Evolutionary conservation across 495 filamentous ascomycete genomes (phyloP).

Genomic region (Neurospora sp.): DNA sequence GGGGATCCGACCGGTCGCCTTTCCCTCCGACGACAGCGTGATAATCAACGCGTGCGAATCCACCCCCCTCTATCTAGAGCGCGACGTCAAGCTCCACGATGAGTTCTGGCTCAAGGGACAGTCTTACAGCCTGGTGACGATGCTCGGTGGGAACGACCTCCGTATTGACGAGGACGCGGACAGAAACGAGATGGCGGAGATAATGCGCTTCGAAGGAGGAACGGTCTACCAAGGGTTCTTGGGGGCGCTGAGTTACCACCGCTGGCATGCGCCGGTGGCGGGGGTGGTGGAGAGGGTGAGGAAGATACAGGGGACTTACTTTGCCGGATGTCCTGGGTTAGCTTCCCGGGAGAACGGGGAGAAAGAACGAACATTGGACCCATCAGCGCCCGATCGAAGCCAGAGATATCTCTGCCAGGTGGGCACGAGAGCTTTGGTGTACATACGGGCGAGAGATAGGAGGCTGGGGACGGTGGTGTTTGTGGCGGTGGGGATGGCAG

Average conservation of each 20-base stretch:
- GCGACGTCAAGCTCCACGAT: constrained; percentile 14
- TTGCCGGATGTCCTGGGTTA: background rate
- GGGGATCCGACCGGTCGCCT: constrained; percentile 26
- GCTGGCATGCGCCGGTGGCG: constrained; percentile 36
- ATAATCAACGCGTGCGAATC: constrained; percentile 33
- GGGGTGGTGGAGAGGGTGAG: constrained; percentile 24
- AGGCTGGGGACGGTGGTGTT: background rate
- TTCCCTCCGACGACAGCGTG: constrained; percentile 18
- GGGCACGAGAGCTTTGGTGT: background rate
- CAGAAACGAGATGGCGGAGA: no score
- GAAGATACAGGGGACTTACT: constrained; percentile 26
- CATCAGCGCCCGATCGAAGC: background rate
- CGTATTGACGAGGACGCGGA: no score
- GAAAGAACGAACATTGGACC: no score
- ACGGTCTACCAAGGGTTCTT: constrained; percentile 34
- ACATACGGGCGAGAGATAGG: background rate
- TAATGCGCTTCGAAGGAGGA: constrained; percentile 24
- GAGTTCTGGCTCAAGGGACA: constrained; percentile 38
- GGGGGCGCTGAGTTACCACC: constrained; percentile 37
- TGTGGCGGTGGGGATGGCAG: background rate
- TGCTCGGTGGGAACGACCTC: constrained; percentile 12
- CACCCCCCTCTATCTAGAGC: constrained; percentile 11
- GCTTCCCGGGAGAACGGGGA: no score
- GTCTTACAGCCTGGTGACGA: constrained; percentile 29
- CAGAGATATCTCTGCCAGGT: background rate